Percentiles rank a stretch among this genome's conserved stretches.
Evolutionary conservation across 305 asterid species (phyloP).

Genomic region (Vinca major): DNA sequence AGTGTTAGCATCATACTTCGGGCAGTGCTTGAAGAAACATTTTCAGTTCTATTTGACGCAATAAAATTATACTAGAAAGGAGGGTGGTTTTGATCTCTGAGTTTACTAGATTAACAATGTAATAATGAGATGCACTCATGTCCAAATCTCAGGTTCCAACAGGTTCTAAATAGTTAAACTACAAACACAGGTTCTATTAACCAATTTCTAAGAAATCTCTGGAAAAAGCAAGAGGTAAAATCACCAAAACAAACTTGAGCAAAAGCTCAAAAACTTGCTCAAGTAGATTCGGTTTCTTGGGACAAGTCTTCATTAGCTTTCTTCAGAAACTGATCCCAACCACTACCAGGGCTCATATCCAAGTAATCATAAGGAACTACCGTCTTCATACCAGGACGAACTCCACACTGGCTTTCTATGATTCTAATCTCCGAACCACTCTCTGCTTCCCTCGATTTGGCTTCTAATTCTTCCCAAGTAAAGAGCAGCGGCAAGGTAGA

Average conservation of each 20-base stretch:
- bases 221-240: not conserved
- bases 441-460: slow-evolving; percentile 23
- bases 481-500: slow-evolving; percentile 66
- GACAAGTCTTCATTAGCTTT: slow-evolving; percentile 48
- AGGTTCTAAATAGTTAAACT: not conserved
- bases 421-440: slow-evolving; percentile 47
- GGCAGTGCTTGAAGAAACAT: not conserved
- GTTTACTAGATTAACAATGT: not conserved
- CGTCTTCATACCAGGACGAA: slow-evolving; percentile 74
- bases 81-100: not conserved
- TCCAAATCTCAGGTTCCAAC: no score
- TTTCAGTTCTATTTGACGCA: not conserved
- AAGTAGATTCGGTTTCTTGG: slow-evolving; percentile 28
- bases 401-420: slow-evolving; percentile 50
- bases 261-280: slow-evolving; percentile 37
- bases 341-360: slow-evolving; percentile 78
- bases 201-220: not conserved
- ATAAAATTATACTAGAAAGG: not conserved
- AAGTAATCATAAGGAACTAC: slow-evolving; percentile 82
- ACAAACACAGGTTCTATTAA: not conserved
- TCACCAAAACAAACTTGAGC: not conserved
- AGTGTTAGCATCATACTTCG: not conserved
- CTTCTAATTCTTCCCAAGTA: slow-evolving; percentile 73
- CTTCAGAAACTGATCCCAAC: slow-evolving; percentile 75
- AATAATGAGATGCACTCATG: not conserved